Evolutionary conservation across 2,329 filamentous ascomycete species (phyloP).

Genomic region (Colletotrichum sojae): DNA sequence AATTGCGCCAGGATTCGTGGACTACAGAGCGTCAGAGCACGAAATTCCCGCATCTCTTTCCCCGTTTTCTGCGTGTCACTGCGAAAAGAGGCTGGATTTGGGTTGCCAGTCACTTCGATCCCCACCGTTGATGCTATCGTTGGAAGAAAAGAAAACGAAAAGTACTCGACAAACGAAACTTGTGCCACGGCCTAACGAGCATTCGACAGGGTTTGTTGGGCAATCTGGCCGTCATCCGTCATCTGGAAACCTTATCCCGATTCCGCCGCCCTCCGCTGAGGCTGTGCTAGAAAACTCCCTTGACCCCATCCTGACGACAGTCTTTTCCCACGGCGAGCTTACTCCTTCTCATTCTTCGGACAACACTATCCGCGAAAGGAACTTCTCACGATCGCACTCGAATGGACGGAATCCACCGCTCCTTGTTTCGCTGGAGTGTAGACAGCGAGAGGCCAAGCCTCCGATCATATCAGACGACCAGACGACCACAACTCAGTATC

Average conservation of each 20-base stretch:
- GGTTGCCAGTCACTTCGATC: neutral
- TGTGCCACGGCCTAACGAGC: no score
- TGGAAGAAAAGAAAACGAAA: no score
- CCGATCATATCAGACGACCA: neutral
- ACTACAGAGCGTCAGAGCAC: no score
- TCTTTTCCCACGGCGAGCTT: neutral
- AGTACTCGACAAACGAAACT: no score
- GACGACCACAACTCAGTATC: neutral
- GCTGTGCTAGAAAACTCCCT: slow-evolving; percentile 16
- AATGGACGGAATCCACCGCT: neutral
- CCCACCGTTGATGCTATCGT: no score
- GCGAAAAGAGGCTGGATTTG: neutral
- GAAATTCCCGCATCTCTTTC: no score
- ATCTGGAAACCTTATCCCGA: slow-evolving; percentile 12
- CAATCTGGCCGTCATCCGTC: neutral
- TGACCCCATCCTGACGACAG: neutral
- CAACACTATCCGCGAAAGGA: neutral
- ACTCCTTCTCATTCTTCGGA: neutral
- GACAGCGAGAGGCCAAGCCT: slow-evolving; percentile 1
- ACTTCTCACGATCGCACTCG: neutral
- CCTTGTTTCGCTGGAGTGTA: neutral
- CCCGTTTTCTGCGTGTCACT: no score
- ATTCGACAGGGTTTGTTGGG: neutral
- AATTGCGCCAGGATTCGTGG: no score
- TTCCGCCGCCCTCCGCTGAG: slow-evolving; percentile 13